Evolutionary conservation across 1,284 basidiomycete genomes (phyloP).

Genomic region (Wolfiporia cocos): DNA sequence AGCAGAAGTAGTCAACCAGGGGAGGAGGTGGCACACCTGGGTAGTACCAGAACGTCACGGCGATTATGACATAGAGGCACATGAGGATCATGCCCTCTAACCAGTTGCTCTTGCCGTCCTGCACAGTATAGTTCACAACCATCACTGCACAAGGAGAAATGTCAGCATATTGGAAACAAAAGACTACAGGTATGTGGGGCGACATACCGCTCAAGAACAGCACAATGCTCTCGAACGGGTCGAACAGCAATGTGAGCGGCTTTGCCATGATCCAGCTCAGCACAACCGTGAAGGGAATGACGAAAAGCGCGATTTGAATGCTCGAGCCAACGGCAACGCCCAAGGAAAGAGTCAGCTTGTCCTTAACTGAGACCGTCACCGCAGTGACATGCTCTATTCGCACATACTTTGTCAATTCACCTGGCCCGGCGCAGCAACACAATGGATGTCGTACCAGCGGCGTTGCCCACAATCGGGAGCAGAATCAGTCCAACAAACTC

Average conservation of each 20-base stretch:
- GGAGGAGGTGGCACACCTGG: constrained; percentile 31
- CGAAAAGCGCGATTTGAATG: constrained; percentile 87
- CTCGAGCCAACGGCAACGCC: constrained; percentile 88
- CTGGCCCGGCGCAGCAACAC: neutral
- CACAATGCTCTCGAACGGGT: constrained; percentile 61
- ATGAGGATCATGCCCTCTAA: constrained; percentile 46
- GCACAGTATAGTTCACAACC: constrained; percentile 28
- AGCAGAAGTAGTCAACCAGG: neutral
- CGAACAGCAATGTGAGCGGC: constrained; percentile 59
- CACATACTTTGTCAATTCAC: constrained; percentile 2
- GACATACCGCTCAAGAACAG: constrained; percentile 31
- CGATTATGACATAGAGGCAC: constrained; percentile 51
- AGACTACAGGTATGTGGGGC: constrained; percentile 9
- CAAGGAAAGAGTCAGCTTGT: constrained; percentile 69
- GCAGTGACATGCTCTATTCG: constrained; percentile 76
- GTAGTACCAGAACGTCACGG: constrained; percentile 61
- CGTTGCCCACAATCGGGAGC: constrained; percentile 84
- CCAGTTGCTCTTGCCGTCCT: constrained; percentile 29
- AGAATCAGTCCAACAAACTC: constrained; percentile 87
- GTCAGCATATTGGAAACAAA: constrained; percentile 38
- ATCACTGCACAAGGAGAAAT: constrained; percentile 17
- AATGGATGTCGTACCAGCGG: constrained; percentile 47
- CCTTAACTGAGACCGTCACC: constrained; percentile 82
- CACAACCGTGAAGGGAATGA: constrained; percentile 69
- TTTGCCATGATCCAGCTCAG: constrained; percentile 63